Conservation (phyloP, 78 protist genomes). For the Dictyostelium capitatum region DNA sequence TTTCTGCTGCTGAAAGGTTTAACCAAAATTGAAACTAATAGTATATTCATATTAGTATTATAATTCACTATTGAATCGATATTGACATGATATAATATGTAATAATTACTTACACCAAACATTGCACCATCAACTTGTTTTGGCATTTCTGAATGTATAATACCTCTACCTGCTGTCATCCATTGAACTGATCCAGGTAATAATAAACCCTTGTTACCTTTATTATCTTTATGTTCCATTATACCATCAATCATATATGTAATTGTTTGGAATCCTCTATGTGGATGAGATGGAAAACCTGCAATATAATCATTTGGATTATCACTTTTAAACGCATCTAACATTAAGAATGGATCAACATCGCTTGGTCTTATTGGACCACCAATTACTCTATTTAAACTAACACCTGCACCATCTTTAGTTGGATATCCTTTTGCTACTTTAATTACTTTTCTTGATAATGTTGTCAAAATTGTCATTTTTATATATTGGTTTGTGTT, state of each 20-base stretch:
- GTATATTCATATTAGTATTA: no score
- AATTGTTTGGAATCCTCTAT: constrained; percentile 92
- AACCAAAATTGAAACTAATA: constrained; percentile 90
- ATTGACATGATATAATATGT: no score
- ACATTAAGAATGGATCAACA: constrained; percentile 80
- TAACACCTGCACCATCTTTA: constrained; percentile 68
- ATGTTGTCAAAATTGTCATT: no score
- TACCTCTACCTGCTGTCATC: constrained; percentile 92
- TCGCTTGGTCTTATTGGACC: neutral
- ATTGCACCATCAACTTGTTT: constrained; percentile 53
- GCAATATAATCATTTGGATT: constrained; percentile 72
- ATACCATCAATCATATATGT: constrained; percentile 86
- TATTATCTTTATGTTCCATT: constrained; percentile 80
- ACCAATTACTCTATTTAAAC: constrained; percentile 21
- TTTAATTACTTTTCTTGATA: constrained; percentile 19
- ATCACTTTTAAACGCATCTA: constrained; percentile 76
- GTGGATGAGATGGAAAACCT: constrained; percentile 90
- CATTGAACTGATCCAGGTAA: constrained; percentile 84
- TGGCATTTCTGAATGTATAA: constrained; percentile 88
- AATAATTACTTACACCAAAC: no score
- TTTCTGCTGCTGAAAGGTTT: constrained; percentile 78
- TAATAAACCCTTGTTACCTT: constrained; percentile 85
- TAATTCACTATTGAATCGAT: no score
- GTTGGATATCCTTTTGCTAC: constrained; percentile 8
- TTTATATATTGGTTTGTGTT: no score